phyloP scores from a whole-genome alignment of 1,284 basidiomycete species.

The Cystobasidium pallidum region DNA sequence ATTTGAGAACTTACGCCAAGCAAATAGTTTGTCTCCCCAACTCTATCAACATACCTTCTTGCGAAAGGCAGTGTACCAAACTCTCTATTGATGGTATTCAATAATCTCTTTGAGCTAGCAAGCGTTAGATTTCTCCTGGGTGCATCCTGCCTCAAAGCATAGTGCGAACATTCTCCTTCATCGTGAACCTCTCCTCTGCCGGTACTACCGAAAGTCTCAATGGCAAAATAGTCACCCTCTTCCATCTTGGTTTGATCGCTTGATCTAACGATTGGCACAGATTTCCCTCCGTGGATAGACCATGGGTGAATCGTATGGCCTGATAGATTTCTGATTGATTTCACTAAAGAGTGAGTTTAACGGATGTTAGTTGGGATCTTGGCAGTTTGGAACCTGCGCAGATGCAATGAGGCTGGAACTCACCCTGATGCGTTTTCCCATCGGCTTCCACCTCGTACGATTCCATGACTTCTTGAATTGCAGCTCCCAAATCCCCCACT shows the following conservation, averaged over 20 bases:
- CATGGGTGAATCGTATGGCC: slow-evolving; percentile 90
- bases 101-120: slow-evolving; percentile 79
- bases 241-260: slow-evolving; percentile 95
- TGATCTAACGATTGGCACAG: slow-evolving; percentile 80
- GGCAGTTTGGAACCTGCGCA: no score
- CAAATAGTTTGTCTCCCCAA: slow-evolving; percentile 93
- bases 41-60: slow-evolving; percentile 86
- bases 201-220: slow-evolving; percentile 97
- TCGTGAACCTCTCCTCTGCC: slow-evolving; percentile 93
- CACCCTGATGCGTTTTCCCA: slow-evolving; percentile 82
- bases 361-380: not conserved
- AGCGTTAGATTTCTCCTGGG: slow-evolving; percentile 75
- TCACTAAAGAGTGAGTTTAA: slow-evolving; percentile 65
- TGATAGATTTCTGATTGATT: slow-evolving; percentile 85
- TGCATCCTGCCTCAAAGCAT: slow-evolving; percentile 73
- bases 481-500: slow-evolving; percentile 86
- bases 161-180: slow-evolving; percentile 92
- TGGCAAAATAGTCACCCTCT: slow-evolving; percentile 98
- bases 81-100: slow-evolving; percentile 86
- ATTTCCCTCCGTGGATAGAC: slow-evolving; percentile 84
- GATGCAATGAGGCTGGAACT: slow-evolving; percentile 50
- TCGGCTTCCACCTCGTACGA: slow-evolving; percentile 93
- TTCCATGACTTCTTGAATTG: slow-evolving; percentile 98
- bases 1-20: slow-evolving; percentile 82
- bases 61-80: slow-evolving; percentile 97